Conservation (phyloP, 2,329 filamentous ascomycete species). For the Aspergillus fischeri region DNA sequence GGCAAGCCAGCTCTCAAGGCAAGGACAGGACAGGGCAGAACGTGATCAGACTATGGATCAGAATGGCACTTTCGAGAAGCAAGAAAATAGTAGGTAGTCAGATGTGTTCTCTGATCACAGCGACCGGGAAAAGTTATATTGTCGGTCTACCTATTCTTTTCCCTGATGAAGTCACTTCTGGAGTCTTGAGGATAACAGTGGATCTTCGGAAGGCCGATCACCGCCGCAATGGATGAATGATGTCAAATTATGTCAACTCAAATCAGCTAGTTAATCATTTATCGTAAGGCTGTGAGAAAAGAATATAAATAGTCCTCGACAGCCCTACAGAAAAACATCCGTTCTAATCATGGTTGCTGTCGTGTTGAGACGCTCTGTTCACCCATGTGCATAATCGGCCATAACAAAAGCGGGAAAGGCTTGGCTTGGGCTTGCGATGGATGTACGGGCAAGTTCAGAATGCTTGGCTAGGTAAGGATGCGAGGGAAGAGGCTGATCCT, state of each 20-base stretch:
- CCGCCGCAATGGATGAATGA: constrained; percentile 1
- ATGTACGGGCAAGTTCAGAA: constrained; percentile 11
- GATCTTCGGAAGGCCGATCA: constrained; percentile 6
- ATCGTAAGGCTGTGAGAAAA: background rate
- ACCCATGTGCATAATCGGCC: constrained; percentile 3
- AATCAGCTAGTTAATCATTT: background rate
- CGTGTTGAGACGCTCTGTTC: background rate
- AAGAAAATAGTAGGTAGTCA: background rate
- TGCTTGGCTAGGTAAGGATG: constrained; percentile 20
- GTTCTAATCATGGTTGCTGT: background rate
- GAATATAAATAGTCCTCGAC: background rate
- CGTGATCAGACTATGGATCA: background rate
- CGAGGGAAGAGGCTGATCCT: background rate
- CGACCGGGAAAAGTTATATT: background rate
- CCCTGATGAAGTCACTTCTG: constrained; percentile 8
- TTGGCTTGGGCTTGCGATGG: constrained; percentile 7
- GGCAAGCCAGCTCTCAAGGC: background rate
- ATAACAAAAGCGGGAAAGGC: constrained; percentile 5
- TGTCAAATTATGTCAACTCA: constrained; percentile 6
- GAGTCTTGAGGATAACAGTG: background rate
- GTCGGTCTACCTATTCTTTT: background rate
- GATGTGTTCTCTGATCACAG: background rate
- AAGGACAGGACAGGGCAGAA: background rate
- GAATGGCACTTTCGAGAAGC: background rate
- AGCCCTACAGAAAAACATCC: background rate